Conservation (phyloP, 2,329 filamentous ascomycete species). For the Domatiomyces globalis region DNA sequence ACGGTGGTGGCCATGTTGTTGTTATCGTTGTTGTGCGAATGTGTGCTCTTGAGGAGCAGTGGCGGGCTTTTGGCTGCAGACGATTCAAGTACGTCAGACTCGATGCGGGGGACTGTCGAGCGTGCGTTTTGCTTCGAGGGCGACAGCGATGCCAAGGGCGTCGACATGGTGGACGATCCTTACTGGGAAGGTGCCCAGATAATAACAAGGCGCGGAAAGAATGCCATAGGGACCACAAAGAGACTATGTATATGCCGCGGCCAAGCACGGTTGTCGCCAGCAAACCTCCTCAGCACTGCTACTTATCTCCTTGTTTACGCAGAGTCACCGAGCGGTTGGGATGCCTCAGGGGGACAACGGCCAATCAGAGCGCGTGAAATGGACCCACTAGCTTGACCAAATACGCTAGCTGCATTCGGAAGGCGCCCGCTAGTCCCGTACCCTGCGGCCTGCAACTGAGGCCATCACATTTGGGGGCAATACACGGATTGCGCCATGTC, state of each 20-base stretch:
- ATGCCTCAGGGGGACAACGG: neutral
- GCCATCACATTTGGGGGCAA: too few species aligned
- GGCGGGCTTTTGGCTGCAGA: neutral
- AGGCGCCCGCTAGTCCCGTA: too few species aligned
- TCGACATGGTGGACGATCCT: constrained; percentile 22
- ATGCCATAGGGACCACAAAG: neutral
- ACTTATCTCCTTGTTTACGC: neutral
- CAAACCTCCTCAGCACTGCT: neutral
- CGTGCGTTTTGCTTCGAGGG: constrained; percentile 30
- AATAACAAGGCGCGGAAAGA: neutral
- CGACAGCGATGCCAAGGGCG: constrained; percentile 29
- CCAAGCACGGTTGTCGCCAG: neutral
- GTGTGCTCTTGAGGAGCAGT: neutral
- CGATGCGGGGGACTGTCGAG: constrained; percentile 3
- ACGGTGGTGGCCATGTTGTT: neutral
- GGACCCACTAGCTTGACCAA: constrained; percentile 5
- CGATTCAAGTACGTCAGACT: neutral
- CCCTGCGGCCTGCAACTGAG: too few species aligned
- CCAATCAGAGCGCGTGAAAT: neutral
- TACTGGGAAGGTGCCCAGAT: neutral
- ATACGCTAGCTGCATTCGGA: neutral
- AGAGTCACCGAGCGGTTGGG: neutral
- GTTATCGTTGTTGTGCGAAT: neutral
- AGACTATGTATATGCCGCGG: neutral
- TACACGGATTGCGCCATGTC: too few species aligned